A percentile compares a stretch with the other conserved stretches of the same genome.
phyloP scores from a whole-genome alignment of 2,329 filamentous ascomycete genomes.

The Pleurostoma richardsiae region DNA sequence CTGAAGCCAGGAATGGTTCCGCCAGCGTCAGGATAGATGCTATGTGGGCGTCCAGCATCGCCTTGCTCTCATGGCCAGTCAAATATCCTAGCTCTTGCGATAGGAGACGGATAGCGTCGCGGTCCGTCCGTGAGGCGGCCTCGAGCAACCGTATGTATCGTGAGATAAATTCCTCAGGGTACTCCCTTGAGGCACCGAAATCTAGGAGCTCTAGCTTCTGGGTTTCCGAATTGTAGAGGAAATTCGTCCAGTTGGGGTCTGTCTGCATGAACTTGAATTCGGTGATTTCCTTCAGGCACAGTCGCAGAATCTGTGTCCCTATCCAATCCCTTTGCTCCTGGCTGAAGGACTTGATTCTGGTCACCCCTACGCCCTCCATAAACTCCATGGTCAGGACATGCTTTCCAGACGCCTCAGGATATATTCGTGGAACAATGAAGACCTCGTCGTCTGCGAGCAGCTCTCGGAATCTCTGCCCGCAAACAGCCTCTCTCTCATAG shows the following conservation, averaged over 20 bases:
- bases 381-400: constrained; percentile 92
- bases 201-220: constrained; percentile 84
- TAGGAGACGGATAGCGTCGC: constrained; percentile 55
- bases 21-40: constrained; percentile 83
- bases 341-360: constrained; percentile 67
- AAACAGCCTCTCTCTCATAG: constrained; percentile 83
- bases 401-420: constrained; percentile 72
- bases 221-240: constrained; percentile 74
- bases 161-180: constrained; percentile 70
- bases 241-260: constrained; percentile 99
- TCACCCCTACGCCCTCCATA: constrained; percentile 81
- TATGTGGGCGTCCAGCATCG: constrained; percentile 90
- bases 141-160: constrained; percentile 77
- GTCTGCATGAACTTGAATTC: constrained; percentile 99
- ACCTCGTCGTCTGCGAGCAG: constrained; percentile 72
- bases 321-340: constrained; percentile 94
- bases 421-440: constrained; percentile 76
- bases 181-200: constrained; percentile 89
- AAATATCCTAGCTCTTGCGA: constrained; percentile 83
- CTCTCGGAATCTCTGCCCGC: constrained; percentile 68
- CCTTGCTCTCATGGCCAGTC: constrained; percentile 78
- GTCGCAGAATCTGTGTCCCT: constrained; percentile 84
- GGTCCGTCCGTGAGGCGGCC: constrained; percentile 71
- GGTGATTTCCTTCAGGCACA: constrained; percentile 87
- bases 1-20: constrained; percentile 76